Base-by-base conservation (phyloP, 2,329 filamentous ascomycete species). In the Epichloe sylvatica region DNA sequence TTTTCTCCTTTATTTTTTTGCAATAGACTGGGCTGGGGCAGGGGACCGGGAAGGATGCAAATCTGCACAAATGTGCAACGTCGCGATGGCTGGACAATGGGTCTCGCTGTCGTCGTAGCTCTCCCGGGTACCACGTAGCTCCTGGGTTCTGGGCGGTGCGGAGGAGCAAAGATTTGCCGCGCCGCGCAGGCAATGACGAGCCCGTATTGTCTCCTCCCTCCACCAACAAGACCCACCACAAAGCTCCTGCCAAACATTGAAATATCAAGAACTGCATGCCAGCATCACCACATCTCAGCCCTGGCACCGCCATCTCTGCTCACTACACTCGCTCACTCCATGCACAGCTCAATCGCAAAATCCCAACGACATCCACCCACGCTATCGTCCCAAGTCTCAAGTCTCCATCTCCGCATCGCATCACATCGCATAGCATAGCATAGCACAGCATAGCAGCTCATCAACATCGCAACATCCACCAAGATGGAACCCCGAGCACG, bases 401-500 rank as follows among this genome's bases (percentile, higher is more conserved):
- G 25, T 30, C 25, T 30, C 25, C 25, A 30, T 30, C 25, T 30
- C 25, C 25, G 25, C 25, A 9, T 30, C 25, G 25, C 25, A 30
- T 30, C 25, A 7, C 25, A 25, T 25, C 25, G 25, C 25, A 25
- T 8, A 2, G 23, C 23, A 8, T 8, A 1, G 23, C 23, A 25
- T 1, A 8, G 25, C 25, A 25, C 3, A 8, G 25, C 25, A 25
- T 25, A 30, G 25, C 25, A 25, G 78, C 70, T 64, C 17, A 8
- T 36, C 30, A 47, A 6, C 25, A 36, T 12, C 23, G 8, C 30
- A 19, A 15, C 38, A 36, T 5, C 46, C 45, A 38, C n/a, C 30
- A 23, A 35, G 46, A 86, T 87, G 73, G 85, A 90, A 70, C 84
- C 84, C 55, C 76, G 85, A 62, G 85, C 84, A 52, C 78, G 85